phyloP scores from a whole-genome alignment of 305 asterid genomes.

The Monarda citriodora region DNA sequence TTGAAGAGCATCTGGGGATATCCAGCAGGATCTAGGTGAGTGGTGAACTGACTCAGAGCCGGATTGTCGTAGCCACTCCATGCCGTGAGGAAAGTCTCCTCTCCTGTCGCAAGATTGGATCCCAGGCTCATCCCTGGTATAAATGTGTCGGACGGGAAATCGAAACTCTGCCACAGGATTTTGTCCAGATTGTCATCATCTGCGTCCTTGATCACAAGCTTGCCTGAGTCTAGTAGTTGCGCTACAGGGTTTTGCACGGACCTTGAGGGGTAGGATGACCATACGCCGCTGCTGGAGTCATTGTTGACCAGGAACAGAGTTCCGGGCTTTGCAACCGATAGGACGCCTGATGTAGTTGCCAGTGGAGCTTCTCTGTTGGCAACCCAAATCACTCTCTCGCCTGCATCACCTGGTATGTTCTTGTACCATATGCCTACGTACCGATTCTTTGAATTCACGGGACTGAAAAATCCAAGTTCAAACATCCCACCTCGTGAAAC shows the following conservation, averaged over 20 bases:
- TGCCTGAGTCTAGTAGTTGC: background rate
- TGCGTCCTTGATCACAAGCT: constrained; percentile 17
- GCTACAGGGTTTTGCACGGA: background rate
- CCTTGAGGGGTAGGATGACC: background rate
- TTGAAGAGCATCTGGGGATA: background rate
- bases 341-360: background rate
- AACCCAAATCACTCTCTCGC: background rate
- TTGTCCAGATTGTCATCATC: background rate
- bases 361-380: constrained; percentile 8
- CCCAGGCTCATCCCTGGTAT: constrained; percentile 7
- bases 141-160: constrained; percentile 11
- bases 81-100: background rate
- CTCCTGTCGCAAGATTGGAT: constrained; percentile 2
- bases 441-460: background rate
- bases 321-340: background rate
- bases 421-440: constrained; percentile 13
- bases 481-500: constrained; percentile 11
- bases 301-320: background rate
- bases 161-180: constrained; percentile 11
- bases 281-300: background rate
- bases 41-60: background rate
- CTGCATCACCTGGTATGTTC: background rate
- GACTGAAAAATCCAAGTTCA: constrained; percentile 13
- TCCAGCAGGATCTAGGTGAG: constrained; percentile 5
- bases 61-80: constrained; percentile 8